Base-by-base conservation (phyloP, 495 filamentous ascomycete species). In the Monascus purpureus region DNA sequence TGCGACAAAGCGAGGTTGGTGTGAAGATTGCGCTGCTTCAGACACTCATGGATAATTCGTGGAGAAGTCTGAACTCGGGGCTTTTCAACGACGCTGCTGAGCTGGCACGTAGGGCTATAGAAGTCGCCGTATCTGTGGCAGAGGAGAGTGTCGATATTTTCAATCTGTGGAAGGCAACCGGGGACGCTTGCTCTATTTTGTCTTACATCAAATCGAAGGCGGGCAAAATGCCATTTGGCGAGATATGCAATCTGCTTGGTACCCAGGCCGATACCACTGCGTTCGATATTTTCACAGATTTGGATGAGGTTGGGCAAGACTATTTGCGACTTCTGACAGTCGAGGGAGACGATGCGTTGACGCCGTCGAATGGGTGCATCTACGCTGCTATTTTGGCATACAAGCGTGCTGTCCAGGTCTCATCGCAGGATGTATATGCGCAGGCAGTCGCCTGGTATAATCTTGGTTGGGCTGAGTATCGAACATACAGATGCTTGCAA, bases 381-480 rank as follows among this genome's bases (percentile, higher is more conserved):
- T 65, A 82, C 33, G 67, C 77, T 23, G 68, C 75, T 0, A 86
- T 97, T 11, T 56, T 95, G 17, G 81, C 84, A 4, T 80, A 86
- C 50, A 96, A 95, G 45, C 75, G 81, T 32, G 81, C 85, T 13
- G 77, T 96, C 11, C 63, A 79, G 34, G 67, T 73, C 25, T 79
- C 80, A 19, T 56, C 72, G 2, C 61, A 75, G 33, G 88, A 99
- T 44, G 37, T 72, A 2, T 82, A 96, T 50, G 85, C 87, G n/a
- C 87, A 92, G 53, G 83, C 90, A 6, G 82, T 96, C 17, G 82
- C 86, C 1, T 93, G 88, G 70, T 99, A 88, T 52, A 99, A 99
- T 47, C 64, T 99, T 13, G 90, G 92, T 15, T 93, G 85, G 77
- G 80, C 82, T 3, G 90, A 99, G 53, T 76, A 90, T 48, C 70